phyloP scores from a whole-genome alignment of 768 basidiomycete genomes.

The Hericium erinaceus region DNA sequence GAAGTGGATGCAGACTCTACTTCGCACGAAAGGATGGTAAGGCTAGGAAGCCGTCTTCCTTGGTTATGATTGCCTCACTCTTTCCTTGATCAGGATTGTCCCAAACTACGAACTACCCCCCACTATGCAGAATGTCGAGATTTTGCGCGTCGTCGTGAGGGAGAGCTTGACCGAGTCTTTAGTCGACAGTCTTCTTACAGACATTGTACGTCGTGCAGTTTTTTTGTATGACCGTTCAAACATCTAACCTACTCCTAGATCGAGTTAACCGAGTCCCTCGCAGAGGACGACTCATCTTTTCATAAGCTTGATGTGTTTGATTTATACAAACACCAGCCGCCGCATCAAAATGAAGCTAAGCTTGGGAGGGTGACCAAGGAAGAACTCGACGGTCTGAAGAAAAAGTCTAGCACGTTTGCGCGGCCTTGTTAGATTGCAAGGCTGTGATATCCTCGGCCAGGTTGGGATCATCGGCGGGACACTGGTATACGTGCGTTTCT shows the following conservation, averaged over 20 bases:
- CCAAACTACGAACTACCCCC: conserved; percentile 55
- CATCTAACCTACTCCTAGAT: conserved; percentile 58
- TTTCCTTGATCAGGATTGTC: conserved; percentile 32
- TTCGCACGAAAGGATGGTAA: conserved; percentile 39
- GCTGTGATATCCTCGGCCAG: too few relatives aligned
- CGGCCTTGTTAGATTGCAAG: too few relatives aligned
- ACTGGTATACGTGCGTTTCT: too few relatives aligned
- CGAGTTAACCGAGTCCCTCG: conserved; percentile 54
- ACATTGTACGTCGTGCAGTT: conserved; percentile 41
- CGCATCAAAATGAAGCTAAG: conserved; percentile 26
- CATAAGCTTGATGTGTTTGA: conserved; percentile 42
- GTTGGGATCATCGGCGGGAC: too few relatives aligned
- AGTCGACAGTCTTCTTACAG: conserved; percentile 47
- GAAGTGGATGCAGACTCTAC: conserved; percentile 42
- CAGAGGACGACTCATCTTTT: conserved; percentile 32
- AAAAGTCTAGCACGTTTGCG: too few relatives aligned
- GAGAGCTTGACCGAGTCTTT: conserved; percentile 46
- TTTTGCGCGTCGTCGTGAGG: conserved; percentile 53
- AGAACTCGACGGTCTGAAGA: too few relatives aligned
- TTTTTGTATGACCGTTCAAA: background rate
- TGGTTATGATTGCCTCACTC: background rate
- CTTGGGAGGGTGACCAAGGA: conserved; percentile 29
- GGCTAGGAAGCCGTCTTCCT: background rate
- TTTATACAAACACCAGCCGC: conserved; percentile 18
- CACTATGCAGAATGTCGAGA: conserved; percentile 38